Percentiles rank a stretch among this genome's conserved stretches.
These are phyloP conservation scores for Saccharomycopsis javanensis DNA, from an alignment of 805 yeast genomes.

Conservation along the genomic window DNA sequence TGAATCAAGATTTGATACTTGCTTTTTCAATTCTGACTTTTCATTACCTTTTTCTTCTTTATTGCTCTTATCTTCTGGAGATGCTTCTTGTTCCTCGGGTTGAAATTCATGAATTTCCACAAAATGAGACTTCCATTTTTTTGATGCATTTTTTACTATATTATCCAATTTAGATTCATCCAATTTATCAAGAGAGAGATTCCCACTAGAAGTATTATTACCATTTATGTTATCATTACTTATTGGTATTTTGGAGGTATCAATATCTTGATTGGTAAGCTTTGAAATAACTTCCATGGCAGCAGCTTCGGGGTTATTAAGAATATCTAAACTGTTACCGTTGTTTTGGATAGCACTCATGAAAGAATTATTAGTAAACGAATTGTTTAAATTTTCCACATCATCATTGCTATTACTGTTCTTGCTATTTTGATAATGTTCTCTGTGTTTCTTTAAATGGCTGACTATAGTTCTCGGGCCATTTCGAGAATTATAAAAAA, in stretches of 20 bases:
- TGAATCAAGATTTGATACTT: not conserved
- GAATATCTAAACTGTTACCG: not conserved
- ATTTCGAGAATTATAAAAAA: conserved; percentile 15
- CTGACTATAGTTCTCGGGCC: conserved; percentile 18
- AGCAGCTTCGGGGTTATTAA: conserved; percentile 7
- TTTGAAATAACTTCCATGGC: conserved; percentile 7
- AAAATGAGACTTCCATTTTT: conserved; percentile 16
- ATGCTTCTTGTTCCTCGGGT: not conserved
- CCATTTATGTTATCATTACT: not conserved
- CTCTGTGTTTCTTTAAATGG: conserved; percentile 13
- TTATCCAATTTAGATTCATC: conserved; percentile 9
- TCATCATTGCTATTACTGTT: not conserved
- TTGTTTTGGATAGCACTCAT: not conserved
- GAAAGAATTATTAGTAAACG: not conserved
- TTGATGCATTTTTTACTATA: conserved; percentile 11
- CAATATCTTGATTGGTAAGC: not conserved
- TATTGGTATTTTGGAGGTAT: not conserved
- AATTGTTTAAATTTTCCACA: not conserved
- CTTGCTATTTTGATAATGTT: not conserved
- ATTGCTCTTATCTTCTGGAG: not conserved
- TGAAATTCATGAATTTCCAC: not conserved
- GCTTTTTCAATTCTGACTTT: not conserved
- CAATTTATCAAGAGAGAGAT: not conserved
- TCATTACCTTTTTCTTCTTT: not conserved
- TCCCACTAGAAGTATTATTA: not conserved